Conservation (phyloP, 345 rosid genomes). For the Salix suchowensis region DNA sequence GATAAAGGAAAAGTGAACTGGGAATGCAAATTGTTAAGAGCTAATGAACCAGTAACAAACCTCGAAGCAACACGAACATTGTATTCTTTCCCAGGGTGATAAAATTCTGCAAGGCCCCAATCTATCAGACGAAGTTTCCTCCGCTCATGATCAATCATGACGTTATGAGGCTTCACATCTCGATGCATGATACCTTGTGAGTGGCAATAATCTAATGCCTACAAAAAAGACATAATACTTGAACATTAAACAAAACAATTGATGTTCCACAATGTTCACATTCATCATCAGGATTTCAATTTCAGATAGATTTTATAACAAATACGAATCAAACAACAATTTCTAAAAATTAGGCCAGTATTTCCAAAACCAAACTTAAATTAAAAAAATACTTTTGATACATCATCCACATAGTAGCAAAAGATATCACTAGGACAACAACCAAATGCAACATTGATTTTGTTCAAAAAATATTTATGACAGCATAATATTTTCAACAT, state of each 20-base stretch:
- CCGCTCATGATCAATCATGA: conserved; percentile 97
- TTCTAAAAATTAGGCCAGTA: background rate
- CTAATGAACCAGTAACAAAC: conserved; percentile 24
- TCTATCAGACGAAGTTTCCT: conserved; percentile 92
- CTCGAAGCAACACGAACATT: conserved; percentile 98
- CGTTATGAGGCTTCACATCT: conserved; percentile 98
- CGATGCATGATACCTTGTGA: conserved; percentile 99
- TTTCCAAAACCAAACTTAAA: background rate
- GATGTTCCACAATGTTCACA: background rate
- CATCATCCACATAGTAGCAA: background rate
- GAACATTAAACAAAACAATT: background rate
- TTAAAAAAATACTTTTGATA: background rate
- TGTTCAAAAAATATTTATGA: background rate
- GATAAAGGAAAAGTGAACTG: background rate
- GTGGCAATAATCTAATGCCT: conserved; percentile 98
- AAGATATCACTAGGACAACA: background rate
- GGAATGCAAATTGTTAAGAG: background rate
- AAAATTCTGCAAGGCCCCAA: conserved; percentile 98
- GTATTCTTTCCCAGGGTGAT: conserved; percentile 95
- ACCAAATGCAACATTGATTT: background rate
- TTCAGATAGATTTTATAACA: background rate
- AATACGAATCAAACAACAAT: background rate
- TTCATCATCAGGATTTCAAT: background rate
- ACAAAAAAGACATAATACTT: conserved; percentile 13
- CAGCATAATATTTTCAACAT: background rate